These are phyloP conservation scores for Tricholoma sp. DNA, from an alignment of 768 basidiomycete genomes.

Conservation along the genomic window DNA sequence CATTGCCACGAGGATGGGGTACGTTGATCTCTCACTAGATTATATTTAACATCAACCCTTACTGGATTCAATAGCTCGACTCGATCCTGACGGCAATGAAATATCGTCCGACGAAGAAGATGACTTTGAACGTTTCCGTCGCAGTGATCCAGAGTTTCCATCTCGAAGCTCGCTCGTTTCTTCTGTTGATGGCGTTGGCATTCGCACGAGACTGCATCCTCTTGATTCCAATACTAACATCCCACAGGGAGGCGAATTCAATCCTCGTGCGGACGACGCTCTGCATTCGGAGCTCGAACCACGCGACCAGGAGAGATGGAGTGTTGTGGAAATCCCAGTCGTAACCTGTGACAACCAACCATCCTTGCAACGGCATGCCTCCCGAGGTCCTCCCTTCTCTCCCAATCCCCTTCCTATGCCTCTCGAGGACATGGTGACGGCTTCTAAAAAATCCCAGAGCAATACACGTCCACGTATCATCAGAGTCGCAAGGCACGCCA, in stretches of 20 bases:
- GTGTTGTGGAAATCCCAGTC: neutral
- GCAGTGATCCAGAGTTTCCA: slow-evolving; percentile 26
- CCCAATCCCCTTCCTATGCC: slow-evolving; percentile 55
- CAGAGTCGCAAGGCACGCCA: slow-evolving; percentile 29
- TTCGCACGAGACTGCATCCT: slow-evolving; percentile 9
- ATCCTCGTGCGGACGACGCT: neutral
- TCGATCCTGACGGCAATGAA: slow-evolving; percentile 59
- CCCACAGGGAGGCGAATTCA: neutral
- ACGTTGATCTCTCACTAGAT: slow-evolving; percentile 12
- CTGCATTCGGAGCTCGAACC: slow-evolving; percentile 19
- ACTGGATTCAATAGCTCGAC: slow-evolving; percentile 29
- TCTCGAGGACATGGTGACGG: slow-evolving; percentile 43
- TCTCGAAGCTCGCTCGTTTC: slow-evolving; percentile 2
- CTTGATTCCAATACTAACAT: neutral
- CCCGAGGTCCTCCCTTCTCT: slow-evolving; percentile 17
- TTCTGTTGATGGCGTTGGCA: slow-evolving; percentile 1
- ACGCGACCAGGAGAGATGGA: neutral
- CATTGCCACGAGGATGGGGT: slow-evolving; percentile 40
- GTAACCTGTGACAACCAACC: neutral
- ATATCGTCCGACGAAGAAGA: slow-evolving; percentile 59
- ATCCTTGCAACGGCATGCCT: slow-evolving; percentile 9
- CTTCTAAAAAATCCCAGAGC: slow-evolving; percentile 11
- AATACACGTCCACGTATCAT: slow-evolving; percentile 17
- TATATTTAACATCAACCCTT: neutral
- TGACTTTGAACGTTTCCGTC: slow-evolving; percentile 50